Conservation (phyloP, 768 basidiomycete genomes). For the Termitomyces sp. region DNA sequence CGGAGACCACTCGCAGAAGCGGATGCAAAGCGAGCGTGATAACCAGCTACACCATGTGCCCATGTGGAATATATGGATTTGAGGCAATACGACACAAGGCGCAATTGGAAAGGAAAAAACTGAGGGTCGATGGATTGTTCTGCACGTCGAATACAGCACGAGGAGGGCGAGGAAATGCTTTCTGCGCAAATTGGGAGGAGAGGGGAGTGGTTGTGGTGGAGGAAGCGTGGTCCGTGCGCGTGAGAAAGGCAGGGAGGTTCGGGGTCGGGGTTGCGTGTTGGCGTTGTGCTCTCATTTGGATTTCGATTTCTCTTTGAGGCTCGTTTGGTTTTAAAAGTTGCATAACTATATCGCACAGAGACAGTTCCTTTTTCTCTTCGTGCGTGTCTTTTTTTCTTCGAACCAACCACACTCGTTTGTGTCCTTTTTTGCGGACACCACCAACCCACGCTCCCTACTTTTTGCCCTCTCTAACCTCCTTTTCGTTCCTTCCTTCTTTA, state of each 20-base stretch:
- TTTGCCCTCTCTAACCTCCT: slow-evolving; percentile 43
- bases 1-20: too few species aligned
- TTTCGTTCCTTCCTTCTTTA: slow-evolving; percentile 38
- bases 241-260: slow-evolving; percentile 4
- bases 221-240: slow-evolving; percentile 18
- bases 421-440: slow-evolving; percentile 22
- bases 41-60: slow-evolving; percentile 24
- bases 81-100: background rate
- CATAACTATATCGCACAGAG: slow-evolving; percentile 22
- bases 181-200: background rate
- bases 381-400: slow-evolving; percentile 32
- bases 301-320: slow-evolving; percentile 19
- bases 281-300: slow-evolving; percentile 12
- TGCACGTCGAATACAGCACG: too few species aligned
- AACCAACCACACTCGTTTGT: slow-evolving; percentile 31
- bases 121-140: too few species aligned
- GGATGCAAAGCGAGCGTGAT: slow-evolving; percentile 22
- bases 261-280: slow-evolving; percentile 3
- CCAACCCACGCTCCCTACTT: slow-evolving; percentile 54
- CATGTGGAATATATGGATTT: too few species aligned
- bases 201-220: background rate
- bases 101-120: background rate
- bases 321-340: too few species aligned
- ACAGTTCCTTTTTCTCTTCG: slow-evolving; percentile 21
- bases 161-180: too few species aligned